Evolutionary conservation across 2,329 filamentous ascomycete species (phyloP), one percentile per base, ranked within the genome.

Genomic region (Penicillium expansum): DNA sequence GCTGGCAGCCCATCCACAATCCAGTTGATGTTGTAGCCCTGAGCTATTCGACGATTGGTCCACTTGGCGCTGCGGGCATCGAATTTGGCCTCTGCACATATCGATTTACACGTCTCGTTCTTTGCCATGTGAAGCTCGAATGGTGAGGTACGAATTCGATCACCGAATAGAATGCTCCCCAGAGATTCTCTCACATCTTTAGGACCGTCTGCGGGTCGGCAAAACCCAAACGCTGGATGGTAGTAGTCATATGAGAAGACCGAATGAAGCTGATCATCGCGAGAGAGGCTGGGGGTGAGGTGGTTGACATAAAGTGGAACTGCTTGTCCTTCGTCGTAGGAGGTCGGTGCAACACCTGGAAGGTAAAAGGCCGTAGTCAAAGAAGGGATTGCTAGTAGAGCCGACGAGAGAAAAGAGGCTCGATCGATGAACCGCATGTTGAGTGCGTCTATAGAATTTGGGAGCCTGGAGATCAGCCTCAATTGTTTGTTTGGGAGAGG

Each of bases 201-300:
- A 9, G 92, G 87, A 2, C 91, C 91, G 59, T 82, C 86, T 55
- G 89, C 79, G 2, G 93, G 94, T 66, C 83, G 79, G 76, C 94
- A 99, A 80, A 97, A 96, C 70, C 90, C 86, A 76, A 99, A 96
- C 4, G 83, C 83, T 6, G 87, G 84, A 67, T 94, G 86, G 74
- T 99, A 99, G 80, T 99, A 97, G 77, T 97, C 93, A 81, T 90
- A 99, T 5, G 93, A 90, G 68, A 97, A 87, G 53, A 96, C 88
- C n/a, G 92, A 95, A 72, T 92, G 91, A 39, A 97, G 82, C 66
- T 91, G 88, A 27, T 88, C 84, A 75, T 96, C 91, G 58, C 85
- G 82, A 41, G 89, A 89, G 44, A 91, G 86, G 44, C 92, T 86
- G 4, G 94, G 93, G 41, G 91, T 94, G 68, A 99, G 88, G 71